Conservation (phyloP, 2,329 filamentous ascomycete species). For the Exophiala xenobiotica region DNA sequence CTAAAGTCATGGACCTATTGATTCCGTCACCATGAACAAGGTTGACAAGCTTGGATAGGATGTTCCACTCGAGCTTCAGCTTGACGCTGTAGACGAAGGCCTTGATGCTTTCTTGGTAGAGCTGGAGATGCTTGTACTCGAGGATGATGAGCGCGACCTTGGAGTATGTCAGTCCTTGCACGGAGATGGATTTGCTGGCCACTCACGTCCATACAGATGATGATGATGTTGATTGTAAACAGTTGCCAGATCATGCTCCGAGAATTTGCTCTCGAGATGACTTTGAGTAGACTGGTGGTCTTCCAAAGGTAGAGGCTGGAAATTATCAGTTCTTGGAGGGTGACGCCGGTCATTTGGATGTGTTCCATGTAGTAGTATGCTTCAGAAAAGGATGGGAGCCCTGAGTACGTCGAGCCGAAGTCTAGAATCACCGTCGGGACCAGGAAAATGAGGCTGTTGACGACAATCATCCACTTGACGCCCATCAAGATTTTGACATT, state of each 20-base stretch:
- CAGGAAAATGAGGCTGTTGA: slow-evolving; percentile 44
- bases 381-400: slow-evolving; percentile 29
- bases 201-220: slow-evolving; percentile 44
- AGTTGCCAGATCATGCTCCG: slow-evolving; percentile 51
- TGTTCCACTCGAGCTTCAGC: slow-evolving; percentile 50
- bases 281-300: slow-evolving; percentile 50
- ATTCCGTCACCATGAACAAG: slow-evolving; percentile 32
- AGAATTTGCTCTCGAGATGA: slow-evolving; percentile 44
- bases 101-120: slow-evolving; percentile 49
- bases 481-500: slow-evolving; percentile 37
- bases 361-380: slow-evolving; percentile 52
- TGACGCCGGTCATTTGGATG: slow-evolving; percentile 57
- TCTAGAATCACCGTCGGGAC: slow-evolving; percentile 45
- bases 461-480: slow-evolving; percentile 48
- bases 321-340: slow-evolving; percentile 56
- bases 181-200: background rate
- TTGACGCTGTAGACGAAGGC: slow-evolving; percentile 50
- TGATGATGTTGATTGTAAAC: slow-evolving; percentile 49
- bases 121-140: slow-evolving; percentile 45
- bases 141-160: slow-evolving; percentile 42
- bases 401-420: slow-evolving; percentile 39
- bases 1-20: slow-evolving; percentile 18
- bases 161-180: slow-evolving; percentile 3
- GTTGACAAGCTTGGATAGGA: slow-evolving; percentile 46
- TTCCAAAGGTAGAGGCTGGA: slow-evolving; percentile 56